Percentiles rank a stretch among this genome's conserved stretches.
Conservation (phyloP, 257 asterid species). For the Voacanga thouarsii region DNA sequence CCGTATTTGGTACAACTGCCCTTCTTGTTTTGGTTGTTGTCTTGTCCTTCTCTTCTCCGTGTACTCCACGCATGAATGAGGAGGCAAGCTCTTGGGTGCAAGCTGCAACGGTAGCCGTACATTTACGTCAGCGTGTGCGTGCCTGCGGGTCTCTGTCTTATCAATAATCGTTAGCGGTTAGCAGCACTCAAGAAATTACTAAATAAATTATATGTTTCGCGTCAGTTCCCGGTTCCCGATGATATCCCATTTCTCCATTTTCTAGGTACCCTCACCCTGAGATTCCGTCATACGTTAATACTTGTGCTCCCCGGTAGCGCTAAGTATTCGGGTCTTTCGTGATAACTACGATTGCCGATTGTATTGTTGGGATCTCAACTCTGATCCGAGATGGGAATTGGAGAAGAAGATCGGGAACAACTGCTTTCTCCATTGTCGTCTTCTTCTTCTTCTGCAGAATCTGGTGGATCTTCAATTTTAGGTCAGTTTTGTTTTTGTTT, state of each 20-base stretch:
- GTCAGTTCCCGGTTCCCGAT: not conserved
- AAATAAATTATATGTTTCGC: too few relatives aligned
- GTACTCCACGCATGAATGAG: not conserved
- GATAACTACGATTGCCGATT: not conserved
- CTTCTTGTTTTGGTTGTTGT: not conserved
- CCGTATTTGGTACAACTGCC: not conserved
- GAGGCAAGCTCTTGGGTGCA: not conserved
- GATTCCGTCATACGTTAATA: too few relatives aligned
- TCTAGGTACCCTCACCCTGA: not conserved
- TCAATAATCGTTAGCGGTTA: too few relatives aligned
- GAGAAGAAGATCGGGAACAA: not conserved
- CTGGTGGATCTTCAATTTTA: conserved; percentile 1
- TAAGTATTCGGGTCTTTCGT: not conserved
- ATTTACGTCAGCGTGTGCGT: not conserved
- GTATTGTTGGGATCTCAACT: not conserved
- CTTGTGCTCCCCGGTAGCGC: not conserved
- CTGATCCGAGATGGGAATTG: conserved; percentile 1
- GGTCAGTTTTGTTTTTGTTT: conserved; percentile 2
- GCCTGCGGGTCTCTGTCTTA: not conserved
- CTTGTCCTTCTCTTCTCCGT: not conserved
- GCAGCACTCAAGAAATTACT: too few relatives aligned
- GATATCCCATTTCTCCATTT: not conserved
- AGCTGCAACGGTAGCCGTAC: not conserved
- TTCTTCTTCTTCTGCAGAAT: not conserved
- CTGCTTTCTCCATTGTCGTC: not conserved